Percentiles rank a stretch among this genome's conserved stretches.
Evolutionary conservation across 768 basidiomycete genomes (phyloP).

Genomic region (Russula abietina): DNA sequence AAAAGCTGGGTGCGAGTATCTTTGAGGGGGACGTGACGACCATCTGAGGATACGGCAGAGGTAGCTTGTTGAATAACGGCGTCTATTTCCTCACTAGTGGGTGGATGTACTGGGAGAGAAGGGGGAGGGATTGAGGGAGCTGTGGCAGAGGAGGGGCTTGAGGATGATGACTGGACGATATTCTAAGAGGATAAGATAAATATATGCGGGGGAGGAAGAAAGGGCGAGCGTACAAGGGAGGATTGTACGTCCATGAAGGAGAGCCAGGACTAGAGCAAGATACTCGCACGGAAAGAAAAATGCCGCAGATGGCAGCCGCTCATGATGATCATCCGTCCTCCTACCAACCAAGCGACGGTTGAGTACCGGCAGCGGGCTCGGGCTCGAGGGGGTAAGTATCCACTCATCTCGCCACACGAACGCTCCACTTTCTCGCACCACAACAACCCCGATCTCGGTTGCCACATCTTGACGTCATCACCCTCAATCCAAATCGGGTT

Average conservation of each 20-base stretch:
- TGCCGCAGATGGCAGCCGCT: constrained; percentile 17
- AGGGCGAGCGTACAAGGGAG: constrained; percentile 10
- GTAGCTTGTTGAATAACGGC: constrained; percentile 91
- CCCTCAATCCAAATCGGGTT: constrained; percentile 13
- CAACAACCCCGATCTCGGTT: constrained; percentile 18
- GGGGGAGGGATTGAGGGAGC: not conserved
- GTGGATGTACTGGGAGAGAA: constrained; percentile 20
- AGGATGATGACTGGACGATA: not conserved
- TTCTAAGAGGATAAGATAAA: constrained; percentile 12
- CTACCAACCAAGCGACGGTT: constrained; percentile 14
- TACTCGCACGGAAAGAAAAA: constrained; percentile 14
- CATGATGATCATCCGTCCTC: constrained; percentile 14
- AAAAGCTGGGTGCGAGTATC: constrained; percentile 95
- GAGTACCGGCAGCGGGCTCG: constrained; percentile 10
- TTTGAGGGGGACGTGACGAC: constrained; percentile 43
- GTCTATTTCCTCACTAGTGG: constrained; percentile 85
- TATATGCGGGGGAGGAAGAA: not conserved
- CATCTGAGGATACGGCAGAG: constrained; percentile 49
- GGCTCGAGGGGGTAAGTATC: constrained; percentile 13
- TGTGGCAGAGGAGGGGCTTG: constrained; percentile 16
- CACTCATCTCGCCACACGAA: constrained; percentile 18
- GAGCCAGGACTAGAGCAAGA: constrained; percentile 4
- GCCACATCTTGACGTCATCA: constrained; percentile 22
- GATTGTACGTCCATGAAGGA: constrained; percentile 19
- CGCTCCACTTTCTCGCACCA: constrained; percentile 16